Evolutionary conservation across 805 yeast species (phyloP).

Genomic region (Kuraishia capsulata): DNA sequence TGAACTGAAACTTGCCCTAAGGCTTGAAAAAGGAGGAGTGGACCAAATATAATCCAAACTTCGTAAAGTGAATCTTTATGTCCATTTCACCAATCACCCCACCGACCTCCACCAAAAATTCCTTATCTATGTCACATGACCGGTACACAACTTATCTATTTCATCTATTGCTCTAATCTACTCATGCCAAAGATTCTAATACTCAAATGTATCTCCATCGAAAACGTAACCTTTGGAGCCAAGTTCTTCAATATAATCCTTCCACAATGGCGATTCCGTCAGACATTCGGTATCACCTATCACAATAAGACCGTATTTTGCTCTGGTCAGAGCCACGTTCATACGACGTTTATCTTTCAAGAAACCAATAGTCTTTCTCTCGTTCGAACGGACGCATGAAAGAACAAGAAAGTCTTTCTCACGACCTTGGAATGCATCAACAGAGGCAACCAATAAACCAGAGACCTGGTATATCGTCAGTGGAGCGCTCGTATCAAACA

Average conservation of each 20-base stretch:
- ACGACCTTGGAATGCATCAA: constrained; percentile 92
- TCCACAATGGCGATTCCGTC: background rate
- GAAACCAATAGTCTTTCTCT: constrained; percentile 48
- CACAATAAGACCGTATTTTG: constrained; percentile 50
- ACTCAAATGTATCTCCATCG: background rate
- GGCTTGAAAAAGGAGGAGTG: too few relatives aligned
- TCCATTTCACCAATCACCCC: too few relatives aligned
- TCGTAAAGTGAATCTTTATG: too few relatives aligned
- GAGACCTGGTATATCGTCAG: constrained; percentile 37
- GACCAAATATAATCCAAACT: too few relatives aligned
- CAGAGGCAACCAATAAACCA: constrained; percentile 42
- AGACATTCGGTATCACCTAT: constrained; percentile 53
- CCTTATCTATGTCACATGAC: too few relatives aligned
- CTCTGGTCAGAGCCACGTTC: constrained; percentile 69
- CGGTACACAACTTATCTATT: too few relatives aligned
- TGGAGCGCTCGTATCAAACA: constrained; percentile 33
- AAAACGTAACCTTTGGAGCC: background rate
- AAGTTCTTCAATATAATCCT: background rate
- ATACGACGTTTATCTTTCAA: constrained; percentile 51
- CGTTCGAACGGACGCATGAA: constrained; percentile 69
- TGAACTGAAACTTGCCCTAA: too few relatives aligned
- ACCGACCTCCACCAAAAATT: too few relatives aligned
- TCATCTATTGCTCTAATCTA: too few relatives aligned
- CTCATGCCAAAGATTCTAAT: too few relatives aligned
- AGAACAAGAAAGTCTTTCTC: constrained; percentile 76